Base-by-base conservation (phyloP, 2,329 filamentous ascomycete genomes). In the Septoria linicola region DNA sequence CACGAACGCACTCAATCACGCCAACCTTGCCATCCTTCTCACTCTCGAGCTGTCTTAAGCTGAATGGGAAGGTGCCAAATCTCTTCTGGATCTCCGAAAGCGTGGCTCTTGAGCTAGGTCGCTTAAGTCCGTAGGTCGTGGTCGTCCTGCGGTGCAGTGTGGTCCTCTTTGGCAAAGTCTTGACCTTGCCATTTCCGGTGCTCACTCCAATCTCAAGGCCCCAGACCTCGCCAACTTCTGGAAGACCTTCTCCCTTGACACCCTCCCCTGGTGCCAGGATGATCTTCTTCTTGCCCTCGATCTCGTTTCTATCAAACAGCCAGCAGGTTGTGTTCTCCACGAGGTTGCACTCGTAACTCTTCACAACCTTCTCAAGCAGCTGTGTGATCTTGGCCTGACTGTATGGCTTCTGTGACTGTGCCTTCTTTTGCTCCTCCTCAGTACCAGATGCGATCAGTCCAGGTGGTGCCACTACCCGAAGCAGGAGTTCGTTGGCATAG, bases 251-350 rank as follows among this genome's bases (percentile, higher is more conserved):
- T 51, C 92, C 92, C 77, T 90, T 95, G 68, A 87, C 84, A 60
- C 89, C 89, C 66, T 96, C 90, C 44, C 84, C 82, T 27, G 90
- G 88, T 19, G 89, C 81, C 51, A 99, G 78, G 61, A 99, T 93
- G 68, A 99, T 96, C 83, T 96, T 97, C 85, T 96, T 96, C 79
- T 87, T 84, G 66, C 88, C 88, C 78, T 99, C 93, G 59, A 99
- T 97, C 74, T 99, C 93, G 74, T 97, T 96, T 71, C 88, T 88
- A 68, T 89, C 90, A 70, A 99, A 97, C 55, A 89, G 76, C 91
- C 93, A 99, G 68, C 89, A 95, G 36, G 93, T 99, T 58, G 93
- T 99, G 80, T 91, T 95, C 81, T 99, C 93, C 50, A 99, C 89
- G 20, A 97, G 76, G 71, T 85, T 95, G 80, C 88, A 91, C 56